These are phyloP conservation scores for Neonectria coccinea DNA, from an alignment of 2,329 filamentous ascomycete genomes.

Conservation along the genomic window DNA sequence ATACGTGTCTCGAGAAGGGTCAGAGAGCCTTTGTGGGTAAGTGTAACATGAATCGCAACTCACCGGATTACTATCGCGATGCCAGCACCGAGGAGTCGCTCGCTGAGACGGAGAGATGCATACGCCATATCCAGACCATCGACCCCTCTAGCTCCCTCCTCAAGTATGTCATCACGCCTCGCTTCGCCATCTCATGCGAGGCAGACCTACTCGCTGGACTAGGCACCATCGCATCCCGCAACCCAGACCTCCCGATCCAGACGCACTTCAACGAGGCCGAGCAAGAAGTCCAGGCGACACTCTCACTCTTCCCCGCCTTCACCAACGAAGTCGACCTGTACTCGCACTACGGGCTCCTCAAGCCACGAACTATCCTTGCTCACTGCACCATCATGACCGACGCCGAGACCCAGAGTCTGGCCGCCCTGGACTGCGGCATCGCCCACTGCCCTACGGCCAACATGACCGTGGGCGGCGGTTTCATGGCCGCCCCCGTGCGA, in stretches of 20 bases:
- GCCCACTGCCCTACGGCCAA: conserved; percentile 75
- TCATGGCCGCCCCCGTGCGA: conserved; percentile 71
- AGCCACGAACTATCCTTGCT: conserved; percentile 68
- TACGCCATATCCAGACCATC: conserved; percentile 59
- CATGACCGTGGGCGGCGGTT: conserved; percentile 71
- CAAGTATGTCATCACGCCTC: conserved; percentile 65
- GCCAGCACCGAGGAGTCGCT: conserved; percentile 59
- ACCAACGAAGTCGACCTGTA: conserved; percentile 71
- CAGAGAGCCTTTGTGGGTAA: conserved; percentile 72
- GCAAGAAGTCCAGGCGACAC: conserved; percentile 69
- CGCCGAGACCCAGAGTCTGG: conserved; percentile 63
- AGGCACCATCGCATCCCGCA: conserved; percentile 62
- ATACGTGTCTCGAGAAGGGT: conserved; percentile 63
- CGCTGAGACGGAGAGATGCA: conserved; percentile 60
- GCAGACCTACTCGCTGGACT: conserved; percentile 65
- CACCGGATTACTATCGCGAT: conserved; percentile 67
- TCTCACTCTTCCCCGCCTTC: conserved; percentile 66
- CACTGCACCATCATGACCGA: conserved; percentile 74
- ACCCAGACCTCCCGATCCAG: conserved; percentile 68
- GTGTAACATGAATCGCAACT: conserved; percentile 71
- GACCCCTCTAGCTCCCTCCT: conserved; percentile 60
- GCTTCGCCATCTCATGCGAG: conserved; percentile 72
- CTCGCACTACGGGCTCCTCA: conserved; percentile 65
- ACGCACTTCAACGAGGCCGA: conserved; percentile 76
- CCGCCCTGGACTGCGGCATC: conserved; percentile 65